Evolutionary conservation across 1,284 basidiomycete genomes (phyloP).

Genomic region (Apiotrichum montevideense): DNA sequence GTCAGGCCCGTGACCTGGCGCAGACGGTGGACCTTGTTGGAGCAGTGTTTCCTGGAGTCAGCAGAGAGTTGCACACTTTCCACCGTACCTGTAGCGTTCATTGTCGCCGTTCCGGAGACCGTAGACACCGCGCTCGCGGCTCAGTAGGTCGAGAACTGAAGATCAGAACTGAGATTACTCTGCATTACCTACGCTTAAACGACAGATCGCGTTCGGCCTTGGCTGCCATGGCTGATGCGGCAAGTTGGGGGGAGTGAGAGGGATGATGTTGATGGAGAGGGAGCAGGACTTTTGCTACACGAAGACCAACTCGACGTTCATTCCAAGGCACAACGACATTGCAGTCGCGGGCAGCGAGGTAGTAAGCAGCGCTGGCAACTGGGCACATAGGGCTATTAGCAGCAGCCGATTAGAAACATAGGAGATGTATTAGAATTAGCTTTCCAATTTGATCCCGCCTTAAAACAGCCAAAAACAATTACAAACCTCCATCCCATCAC

Average conservation of each 20-base stretch:
- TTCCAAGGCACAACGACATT: too few relatives aligned
- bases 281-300: too few relatives aligned
- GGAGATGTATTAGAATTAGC: too few relatives aligned
- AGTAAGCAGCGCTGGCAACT: too few relatives aligned
- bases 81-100: conserved; percentile 65
- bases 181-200: conserved; percentile 24
- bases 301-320: not conserved
- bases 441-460: too few relatives aligned
- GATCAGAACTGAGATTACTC: not conserved
- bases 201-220: conserved; percentile 22
- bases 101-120: conserved; percentile 85
- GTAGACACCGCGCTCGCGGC: conserved; percentile 75
- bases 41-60: conserved; percentile 69
- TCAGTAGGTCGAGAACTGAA: conserved; percentile 54
- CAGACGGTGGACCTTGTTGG: conserved; percentile 80
- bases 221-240: not conserved
- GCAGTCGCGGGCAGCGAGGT: too few relatives aligned
- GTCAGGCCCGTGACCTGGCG: conserved; percentile 76
- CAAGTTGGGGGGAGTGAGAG: conserved; percentile 1
- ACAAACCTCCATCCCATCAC: too few relatives aligned
- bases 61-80: not conserved
- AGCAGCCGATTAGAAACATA: too few relatives aligned
- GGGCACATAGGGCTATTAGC: too few relatives aligned
- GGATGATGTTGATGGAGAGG: not conserved
- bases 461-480: not conserved